Conservation (phyloP, 2,329 filamentous ascomycete genomes). For the Fusarium dimerum region DNA sequence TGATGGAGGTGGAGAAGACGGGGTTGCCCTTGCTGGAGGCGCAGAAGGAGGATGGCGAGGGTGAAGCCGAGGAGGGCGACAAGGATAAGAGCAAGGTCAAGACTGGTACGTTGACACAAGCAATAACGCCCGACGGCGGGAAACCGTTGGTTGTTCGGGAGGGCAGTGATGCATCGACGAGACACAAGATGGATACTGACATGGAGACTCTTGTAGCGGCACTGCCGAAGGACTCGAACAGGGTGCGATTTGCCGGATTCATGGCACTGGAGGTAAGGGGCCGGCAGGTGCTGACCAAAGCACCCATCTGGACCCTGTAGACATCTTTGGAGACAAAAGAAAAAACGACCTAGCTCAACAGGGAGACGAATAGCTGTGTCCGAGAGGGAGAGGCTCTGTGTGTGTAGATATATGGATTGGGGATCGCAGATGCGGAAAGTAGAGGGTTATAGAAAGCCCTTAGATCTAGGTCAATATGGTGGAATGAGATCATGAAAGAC, state of each 20-base stretch:
- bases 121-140: slow-evolving; percentile 13
- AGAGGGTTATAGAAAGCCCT: background rate
- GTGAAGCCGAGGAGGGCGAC: slow-evolving; percentile 43
- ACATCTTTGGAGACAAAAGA: background rate
- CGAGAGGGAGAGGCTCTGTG: background rate
- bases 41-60: slow-evolving; percentile 43
- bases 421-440: background rate
- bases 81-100: slow-evolving; percentile 51
- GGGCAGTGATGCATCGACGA: slow-evolving; percentile 32
- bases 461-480: background rate
- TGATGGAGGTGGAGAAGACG: slow-evolving; percentile 86
- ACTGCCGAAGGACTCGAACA: slow-evolving; percentile 49
- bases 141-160: slow-evolving; percentile 7
- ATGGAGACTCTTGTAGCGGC: slow-evolving; percentile 36
- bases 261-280: slow-evolving; percentile 74
- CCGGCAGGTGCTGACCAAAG: slow-evolving; percentile 73
- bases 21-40: slow-evolving; percentile 63
- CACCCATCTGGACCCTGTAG: slow-evolving; percentile 67
- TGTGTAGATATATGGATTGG: background rate
- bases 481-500: too few species aligned
- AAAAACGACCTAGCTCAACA: slow-evolving; percentile 2
- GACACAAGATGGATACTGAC: slow-evolving; percentile 40
- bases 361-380: too few species aligned
- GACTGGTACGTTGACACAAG: slow-evolving; percentile 45
- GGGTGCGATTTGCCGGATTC: slow-evolving; percentile 75